A percentile compares a stretch with the other conserved stretches of the same genome.
Conservation (phyloP, 2,329 filamentous ascomycete species). For the Xylaria sp. region DNA sequence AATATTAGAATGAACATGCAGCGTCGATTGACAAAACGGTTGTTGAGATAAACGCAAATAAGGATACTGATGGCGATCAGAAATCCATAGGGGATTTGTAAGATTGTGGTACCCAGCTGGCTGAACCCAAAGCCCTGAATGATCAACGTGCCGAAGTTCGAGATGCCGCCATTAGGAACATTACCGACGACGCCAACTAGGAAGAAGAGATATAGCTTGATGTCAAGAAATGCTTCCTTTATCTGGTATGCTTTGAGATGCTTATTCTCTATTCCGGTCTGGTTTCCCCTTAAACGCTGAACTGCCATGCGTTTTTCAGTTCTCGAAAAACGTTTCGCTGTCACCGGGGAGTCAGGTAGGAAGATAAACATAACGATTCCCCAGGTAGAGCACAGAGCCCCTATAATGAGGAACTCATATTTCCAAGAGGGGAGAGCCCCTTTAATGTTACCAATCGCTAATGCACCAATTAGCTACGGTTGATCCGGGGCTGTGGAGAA, state of each 20-base stretch:
- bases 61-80: conserved; percentile 43
- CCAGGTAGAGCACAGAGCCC: conserved; percentile 51
- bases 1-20: conserved; percentile 59
- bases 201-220: conserved; percentile 65
- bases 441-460: conserved; percentile 61
- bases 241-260: conserved; percentile 52
- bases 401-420: conserved; percentile 57
- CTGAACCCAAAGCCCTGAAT: conserved; percentile 67
- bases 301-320: conserved; percentile 54
- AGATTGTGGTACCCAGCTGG: conserved; percentile 63
- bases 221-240: conserved; percentile 54
- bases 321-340: conserved; percentile 60
- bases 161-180: conserved; percentile 66
- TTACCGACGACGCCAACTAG: conserved; percentile 62
- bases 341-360: conserved; percentile 63
- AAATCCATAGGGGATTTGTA: conserved; percentile 59
- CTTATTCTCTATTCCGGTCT: conserved; percentile 54
- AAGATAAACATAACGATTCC: conserved; percentile 53
- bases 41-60: conserved; percentile 41
- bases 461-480: conserved; percentile 18
- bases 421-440: conserved; percentile 61
- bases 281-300: conserved; percentile 53
- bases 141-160: conserved; percentile 68
- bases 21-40: conserved; percentile 42
- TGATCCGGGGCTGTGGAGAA: too few species aligned